Evolutionary conservation across 192 early-diverging fungal species (phyloP), one percentile per base, ranked within the genome.

Genomic region (Mortierella alpina): DNA sequence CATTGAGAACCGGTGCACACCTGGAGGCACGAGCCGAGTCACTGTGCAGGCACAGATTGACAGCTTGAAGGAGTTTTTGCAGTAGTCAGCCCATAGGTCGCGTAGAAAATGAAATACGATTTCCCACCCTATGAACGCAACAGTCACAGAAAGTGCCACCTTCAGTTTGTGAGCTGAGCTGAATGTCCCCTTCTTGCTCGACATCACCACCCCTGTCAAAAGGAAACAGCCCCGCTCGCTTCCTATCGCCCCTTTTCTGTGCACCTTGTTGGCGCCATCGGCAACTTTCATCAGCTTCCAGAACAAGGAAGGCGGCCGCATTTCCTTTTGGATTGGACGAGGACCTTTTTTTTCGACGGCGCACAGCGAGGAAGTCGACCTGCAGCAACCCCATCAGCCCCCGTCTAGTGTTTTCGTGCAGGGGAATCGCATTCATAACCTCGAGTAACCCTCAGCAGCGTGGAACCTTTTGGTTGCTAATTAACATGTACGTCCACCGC

Each of bases 1-100:
- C 82, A 91, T 99, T 39, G 96, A 99, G 54, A 92, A 93, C 82
- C 88, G 98, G 47, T 89, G 86, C 63, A 94, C 95, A 11, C 85
- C 92, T 52, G 98, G 98, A 42, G 98, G 98, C 14, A 99, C 98
- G 6, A 92, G 92, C 66, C 88, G 89, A 22, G 85, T 70, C 49
- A 93, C 93, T 23, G 96, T 98, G 10, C 31, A 83, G 72, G 90
- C 75, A 52, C 98, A 99, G 89, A 95, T 99, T 53, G 80, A 84
- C n/a, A 69, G 81, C 71, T 81, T 99, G 44, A 92, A 93, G 65
- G 54, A 20, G n/a, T 80, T 72, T 46, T 59, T 80, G 59, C 64
- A 66, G 44, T 66, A 66, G 44, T 39, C 20, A 13, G 23, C 47
- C 9, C 8, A 23, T 4, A 49, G 1, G 8, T 31, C 22, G 31